Base-by-base conservation (phyloP, 805 yeast genomes). In the Lachancea waltii region DNA sequence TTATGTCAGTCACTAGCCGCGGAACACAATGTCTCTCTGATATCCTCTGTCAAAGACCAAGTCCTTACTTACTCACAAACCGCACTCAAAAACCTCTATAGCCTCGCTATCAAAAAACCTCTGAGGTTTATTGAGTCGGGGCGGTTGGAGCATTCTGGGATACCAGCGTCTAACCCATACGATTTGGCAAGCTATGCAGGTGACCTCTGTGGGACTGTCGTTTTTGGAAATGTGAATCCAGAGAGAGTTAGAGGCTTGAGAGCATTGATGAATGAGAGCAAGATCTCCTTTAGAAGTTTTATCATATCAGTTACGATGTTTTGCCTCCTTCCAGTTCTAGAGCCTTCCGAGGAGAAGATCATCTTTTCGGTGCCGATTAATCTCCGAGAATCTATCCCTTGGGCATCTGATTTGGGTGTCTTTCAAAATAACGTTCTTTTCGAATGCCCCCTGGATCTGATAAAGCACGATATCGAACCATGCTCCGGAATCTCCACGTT, bases 1-100 rank as follows among this genome's bases (percentile, higher is more conserved):
- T 38, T 56, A 10, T 53, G 54, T 6, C 51, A 46, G 35, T 54
- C 62, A 3, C 54, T 54, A 3, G 55, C 44, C 32, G 56, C 51
- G 24, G 53, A 50, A 28, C 50, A 54, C 10, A 49, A 44, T 26
- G 36, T 51, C 10, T 54, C 45, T 21, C 26, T 55, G 22, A 58
- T 60, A 8, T 55, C 58, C 7, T 41, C 41, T 20, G 47, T 50
- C 4, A 44, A 48, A 13, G 53, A 52, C 31, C 30, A 51, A 20
- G 46, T 56, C 18, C 46, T 50, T 31, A 41, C 49, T 20, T 59
- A 54, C 40, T 47, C 58, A 9, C 56, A 51, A 35, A 51, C 58
- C 4, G 48, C 54, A 30, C 49, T 56, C 35, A 51, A 53, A 41
- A 44, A 52, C 1, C 33, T 56, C 7, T 56, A 46, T 32, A 37